Evolutionary conservation across 2,329 filamentous ascomycete species (phyloP).

Genomic region (Penicillium sp.): DNA sequence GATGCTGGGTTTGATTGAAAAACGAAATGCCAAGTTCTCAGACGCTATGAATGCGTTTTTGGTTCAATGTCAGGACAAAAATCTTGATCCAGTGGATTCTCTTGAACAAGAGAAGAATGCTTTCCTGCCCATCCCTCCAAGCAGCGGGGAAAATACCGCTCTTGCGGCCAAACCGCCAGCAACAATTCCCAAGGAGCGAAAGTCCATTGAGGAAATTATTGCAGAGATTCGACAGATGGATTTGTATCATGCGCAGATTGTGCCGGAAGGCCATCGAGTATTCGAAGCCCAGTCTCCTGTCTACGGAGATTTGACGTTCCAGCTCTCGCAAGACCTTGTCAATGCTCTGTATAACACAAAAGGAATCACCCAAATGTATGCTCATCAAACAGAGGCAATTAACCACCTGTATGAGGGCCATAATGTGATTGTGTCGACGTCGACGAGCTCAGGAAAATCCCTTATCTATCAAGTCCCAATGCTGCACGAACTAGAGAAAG

Average conservation of each 20-base stretch:
- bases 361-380: constrained; percentile 80
- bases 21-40: constrained; percentile 78
- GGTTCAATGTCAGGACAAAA: constrained; percentile 64
- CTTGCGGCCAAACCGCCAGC: constrained; percentile 55
- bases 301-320: constrained; percentile 79
- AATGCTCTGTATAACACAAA: constrained; percentile 93
- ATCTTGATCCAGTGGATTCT: constrained; percentile 64
- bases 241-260: constrained; percentile 91
- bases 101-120: constrained; percentile 59
- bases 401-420: constrained; percentile 79
- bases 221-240: constrained; percentile 75
- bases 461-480: constrained; percentile 97
- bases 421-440: constrained; percentile 89
- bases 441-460: constrained; percentile 94
- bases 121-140: constrained; percentile 62
- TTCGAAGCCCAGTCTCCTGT: constrained; percentile 81
- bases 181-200: constrained; percentile 75
- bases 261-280: constrained; percentile 86
- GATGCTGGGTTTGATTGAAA: constrained; percentile 84
- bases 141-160: constrained; percentile 40
- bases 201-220: constrained; percentile 79
- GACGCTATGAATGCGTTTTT: constrained; percentile 75
- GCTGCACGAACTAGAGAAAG: constrained; percentile 76
- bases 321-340: constrained; percentile 86
- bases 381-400: constrained; percentile 90